Conservation (phyloP, 2,329 filamentous ascomycete species). For the Pyrenophora graminea region DNA sequence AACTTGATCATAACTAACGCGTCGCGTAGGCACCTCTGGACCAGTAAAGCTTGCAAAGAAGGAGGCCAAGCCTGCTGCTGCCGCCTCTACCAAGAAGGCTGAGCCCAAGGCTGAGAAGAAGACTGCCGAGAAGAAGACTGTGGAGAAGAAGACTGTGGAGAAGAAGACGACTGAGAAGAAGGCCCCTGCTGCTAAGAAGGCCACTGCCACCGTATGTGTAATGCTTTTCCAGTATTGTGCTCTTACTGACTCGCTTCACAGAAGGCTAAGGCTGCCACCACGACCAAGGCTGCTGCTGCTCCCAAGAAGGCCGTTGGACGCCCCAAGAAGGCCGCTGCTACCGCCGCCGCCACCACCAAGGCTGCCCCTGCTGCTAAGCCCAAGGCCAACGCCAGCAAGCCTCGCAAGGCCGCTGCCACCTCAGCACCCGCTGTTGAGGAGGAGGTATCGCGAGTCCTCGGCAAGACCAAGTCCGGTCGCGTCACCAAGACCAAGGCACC, state of each 20-base stretch:
- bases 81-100: conserved; percentile 32
- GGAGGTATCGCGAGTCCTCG: conserved; percentile 67
- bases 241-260: conserved; percentile 21
- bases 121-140: conserved; percentile 29
- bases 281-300: conserved; percentile 23
- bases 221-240: background rate
- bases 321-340: conserved; percentile 29
- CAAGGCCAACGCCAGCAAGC: conserved; percentile 54
- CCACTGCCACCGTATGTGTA: conserved; percentile 31
- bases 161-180: conserved; percentile 38
- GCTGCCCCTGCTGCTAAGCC: conserved; percentile 38
- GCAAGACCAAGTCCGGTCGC: conserved; percentile 85
- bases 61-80: conserved; percentile 50
- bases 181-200: conserved; percentile 28
- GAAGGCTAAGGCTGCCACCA: conserved; percentile 35
- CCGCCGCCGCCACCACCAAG: conserved; percentile 30
- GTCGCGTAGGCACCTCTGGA: conserved; percentile 71
- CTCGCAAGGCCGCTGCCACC: conserved; percentile 55
- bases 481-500: conserved; percentile 71
- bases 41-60: conserved; percentile 93
- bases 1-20: conserved; percentile 28
- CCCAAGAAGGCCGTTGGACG: conserved; percentile 25
- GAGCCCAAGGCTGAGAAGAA: conserved; percentile 43
- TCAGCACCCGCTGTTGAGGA: conserved; percentile 67
- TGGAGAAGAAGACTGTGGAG: conserved; percentile 33